A percentile compares a stretch with the other conserved stretches of the same genome.
These are phyloP conservation scores for Solidago caesia DNA, from an alignment of 129 eudicot species.

Conservation along the genomic window DNA sequence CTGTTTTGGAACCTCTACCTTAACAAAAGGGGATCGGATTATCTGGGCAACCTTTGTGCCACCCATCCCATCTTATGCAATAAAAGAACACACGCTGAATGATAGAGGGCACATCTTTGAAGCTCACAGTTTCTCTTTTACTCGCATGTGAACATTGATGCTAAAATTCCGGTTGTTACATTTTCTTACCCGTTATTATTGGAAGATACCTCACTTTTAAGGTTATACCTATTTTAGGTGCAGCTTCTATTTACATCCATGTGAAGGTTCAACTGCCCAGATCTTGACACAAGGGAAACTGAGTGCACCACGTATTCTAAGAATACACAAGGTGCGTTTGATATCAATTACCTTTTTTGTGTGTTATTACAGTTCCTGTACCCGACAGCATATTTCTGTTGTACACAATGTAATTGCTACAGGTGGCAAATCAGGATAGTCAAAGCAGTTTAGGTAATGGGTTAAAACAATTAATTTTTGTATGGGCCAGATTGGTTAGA, in stretches of 20 bases:
- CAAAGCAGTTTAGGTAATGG: neutral
- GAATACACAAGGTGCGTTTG: constrained; percentile 79
- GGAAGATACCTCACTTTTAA: constrained; percentile 9
- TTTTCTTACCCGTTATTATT: neutral
- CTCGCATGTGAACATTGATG: constrained; percentile 6
- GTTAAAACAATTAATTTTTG: neutral
- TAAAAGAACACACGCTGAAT: neutral
- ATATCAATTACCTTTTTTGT: constrained; percentile 1
- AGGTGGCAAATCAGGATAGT: neutral
- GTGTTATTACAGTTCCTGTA: neutral
- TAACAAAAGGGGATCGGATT: neutral
- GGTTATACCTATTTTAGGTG: constrained; percentile 51
- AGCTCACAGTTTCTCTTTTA: constrained; percentile 4
- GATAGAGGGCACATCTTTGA: neutral
- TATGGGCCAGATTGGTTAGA: neutral
- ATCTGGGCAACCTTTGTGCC: constrained; percentile 5
- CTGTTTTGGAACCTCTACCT: neutral
- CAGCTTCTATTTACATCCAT: constrained; percentile 88
- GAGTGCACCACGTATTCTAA: constrained; percentile 94
- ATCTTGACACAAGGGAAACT: constrained; percentile 90
- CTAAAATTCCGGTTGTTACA: constrained; percentile 1
- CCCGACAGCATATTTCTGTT: neutral
- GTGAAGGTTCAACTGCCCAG: constrained; percentile 91
- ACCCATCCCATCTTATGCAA: constrained; percentile 8
- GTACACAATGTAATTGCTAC: neutral